Percentiles rank a stretch among this genome's conserved stretches.
Evolutionary conservation across 768 basidiomycete genomes (phyloP).

Genomic region (Termitomyces sp.): DNA sequence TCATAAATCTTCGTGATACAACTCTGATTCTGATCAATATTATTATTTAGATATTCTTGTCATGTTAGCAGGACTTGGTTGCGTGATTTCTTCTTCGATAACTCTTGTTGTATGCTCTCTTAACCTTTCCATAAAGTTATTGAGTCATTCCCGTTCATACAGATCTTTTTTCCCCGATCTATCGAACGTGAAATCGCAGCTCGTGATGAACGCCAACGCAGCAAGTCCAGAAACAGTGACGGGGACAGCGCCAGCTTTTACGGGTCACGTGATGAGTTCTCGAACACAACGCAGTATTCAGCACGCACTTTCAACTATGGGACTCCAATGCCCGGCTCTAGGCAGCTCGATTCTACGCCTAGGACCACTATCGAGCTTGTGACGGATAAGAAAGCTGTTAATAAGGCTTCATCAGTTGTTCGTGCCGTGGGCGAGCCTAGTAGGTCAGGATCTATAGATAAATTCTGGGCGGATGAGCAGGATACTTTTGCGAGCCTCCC

Average conservation of each 20-base stretch:
- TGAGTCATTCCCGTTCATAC: not conserved
- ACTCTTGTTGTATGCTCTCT: conserved; percentile 57
- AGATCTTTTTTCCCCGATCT: conserved; percentile 86
- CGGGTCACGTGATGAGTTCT: conserved; percentile 16
- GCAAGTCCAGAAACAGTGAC: conserved; percentile 23
- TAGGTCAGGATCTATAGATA: conserved; percentile 17
- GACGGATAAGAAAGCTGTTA: conserved; percentile 15
- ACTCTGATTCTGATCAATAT: not conserved
- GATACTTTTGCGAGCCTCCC: conserved; percentile 22
- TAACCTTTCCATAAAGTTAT: not conserved
- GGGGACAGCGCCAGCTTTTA: conserved; percentile 14
- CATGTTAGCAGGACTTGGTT: conserved; percentile 55
- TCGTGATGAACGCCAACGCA: conserved; percentile 40
- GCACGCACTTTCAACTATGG: conserved; percentile 8
- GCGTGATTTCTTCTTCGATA: conserved; percentile 62
- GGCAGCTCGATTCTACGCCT: conserved; percentile 31
- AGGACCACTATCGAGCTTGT: conserved; percentile 19
- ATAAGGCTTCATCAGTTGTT: conserved; percentile 1
- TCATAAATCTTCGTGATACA: not conserved
- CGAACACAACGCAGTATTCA: too few relatives aligned
- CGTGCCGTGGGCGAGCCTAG: not conserved
- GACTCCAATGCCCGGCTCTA: conserved; percentile 6
- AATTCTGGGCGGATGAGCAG: conserved; percentile 26
- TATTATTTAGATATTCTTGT: conserved; percentile 53
- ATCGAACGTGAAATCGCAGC: conserved; percentile 58